Conservation (phyloP, 345 rosid species). For the Camelina sativa region DNA sequence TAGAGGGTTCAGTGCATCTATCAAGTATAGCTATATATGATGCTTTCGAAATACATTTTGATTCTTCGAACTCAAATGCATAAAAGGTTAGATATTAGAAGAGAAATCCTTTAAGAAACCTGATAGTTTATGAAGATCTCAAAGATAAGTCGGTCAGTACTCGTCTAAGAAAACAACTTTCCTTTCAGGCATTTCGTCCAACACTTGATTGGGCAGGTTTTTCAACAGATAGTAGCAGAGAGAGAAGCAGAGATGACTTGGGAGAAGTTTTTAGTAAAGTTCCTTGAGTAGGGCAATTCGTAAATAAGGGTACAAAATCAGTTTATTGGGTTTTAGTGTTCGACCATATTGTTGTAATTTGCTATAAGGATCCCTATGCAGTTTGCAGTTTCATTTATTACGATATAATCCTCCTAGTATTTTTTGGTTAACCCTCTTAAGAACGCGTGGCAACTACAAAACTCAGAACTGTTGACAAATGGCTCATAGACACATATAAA, state of each 20-base stretch:
- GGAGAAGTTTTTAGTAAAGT: neutral
- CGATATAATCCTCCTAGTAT: neutral
- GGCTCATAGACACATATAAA: neutral
- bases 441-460: neutral
- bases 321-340: neutral
- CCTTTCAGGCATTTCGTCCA: conserved; percentile 42
- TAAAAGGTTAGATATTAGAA: neutral
- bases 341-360: no score
- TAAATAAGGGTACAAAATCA: neutral
- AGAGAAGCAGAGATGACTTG: neutral
- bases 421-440: neutral
- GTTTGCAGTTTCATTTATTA: neutral
- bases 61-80: conserved; percentile 18
- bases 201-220: conserved; percentile 31
- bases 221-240: neutral
- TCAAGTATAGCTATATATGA: neutral
- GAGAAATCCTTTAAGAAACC: conserved; percentile 1
- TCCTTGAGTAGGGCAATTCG: neutral
- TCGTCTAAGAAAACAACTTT: conserved; percentile 24
- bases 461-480: neutral
- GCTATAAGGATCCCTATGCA: neutral
- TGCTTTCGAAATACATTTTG: neutral
- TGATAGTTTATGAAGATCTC: neutral
- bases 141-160: neutral
- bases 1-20: neutral